Conservation (phyloP, 1,284 basidiomycete species). For the Microbotryum lychnidis-dioicae region DNA sequence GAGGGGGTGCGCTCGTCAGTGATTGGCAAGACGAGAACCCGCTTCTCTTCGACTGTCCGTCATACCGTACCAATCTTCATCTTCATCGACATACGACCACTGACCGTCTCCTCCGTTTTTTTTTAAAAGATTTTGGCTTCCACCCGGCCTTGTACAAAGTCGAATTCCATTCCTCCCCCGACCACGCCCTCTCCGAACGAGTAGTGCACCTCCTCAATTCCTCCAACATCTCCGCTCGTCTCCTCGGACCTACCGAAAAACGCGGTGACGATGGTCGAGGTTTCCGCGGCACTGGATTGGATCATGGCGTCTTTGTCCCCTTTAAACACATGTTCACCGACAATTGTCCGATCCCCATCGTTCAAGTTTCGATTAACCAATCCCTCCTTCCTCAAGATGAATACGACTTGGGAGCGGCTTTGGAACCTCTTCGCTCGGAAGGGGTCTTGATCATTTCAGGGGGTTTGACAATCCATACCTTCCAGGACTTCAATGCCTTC, state of each 20-base stretch:
- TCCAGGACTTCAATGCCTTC: constrained; percentile 51
- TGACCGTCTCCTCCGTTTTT: background rate
- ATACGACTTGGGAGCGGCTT: constrained; percentile 57
- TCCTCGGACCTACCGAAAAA: constrained; percentile 48
- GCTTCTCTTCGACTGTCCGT: constrained; percentile 52
- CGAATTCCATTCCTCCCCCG: constrained; percentile 59
- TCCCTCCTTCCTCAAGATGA: constrained; percentile 55
- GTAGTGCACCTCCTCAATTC: constrained; percentile 56
- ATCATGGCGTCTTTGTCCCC: constrained; percentile 54
- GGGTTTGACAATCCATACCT: constrained; percentile 58
- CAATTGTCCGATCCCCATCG: constrained; percentile 33
- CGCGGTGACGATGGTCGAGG: constrained; percentile 63
- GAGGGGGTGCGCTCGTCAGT: constrained; percentile 55
- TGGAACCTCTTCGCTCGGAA: constrained; percentile 55
- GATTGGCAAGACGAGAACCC: constrained; percentile 66
- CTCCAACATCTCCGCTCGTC: constrained; percentile 54
- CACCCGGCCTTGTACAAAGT: constrained; percentile 49
- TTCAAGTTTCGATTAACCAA: constrained; percentile 53
- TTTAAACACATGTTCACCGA: constrained; percentile 68
- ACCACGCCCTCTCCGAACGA: constrained; percentile 50
- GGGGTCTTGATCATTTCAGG: constrained; percentile 62
- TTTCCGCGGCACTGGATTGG: constrained; percentile 49
- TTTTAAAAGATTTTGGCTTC: constrained; percentile 46
- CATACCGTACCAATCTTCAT: no score
- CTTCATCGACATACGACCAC: background rate